A percentile compares a stretch with the other conserved stretches of the same genome.
Conservation (phyloP, 2,329 filamentous ascomycete species). For the Sporothrix humicola region DNA sequence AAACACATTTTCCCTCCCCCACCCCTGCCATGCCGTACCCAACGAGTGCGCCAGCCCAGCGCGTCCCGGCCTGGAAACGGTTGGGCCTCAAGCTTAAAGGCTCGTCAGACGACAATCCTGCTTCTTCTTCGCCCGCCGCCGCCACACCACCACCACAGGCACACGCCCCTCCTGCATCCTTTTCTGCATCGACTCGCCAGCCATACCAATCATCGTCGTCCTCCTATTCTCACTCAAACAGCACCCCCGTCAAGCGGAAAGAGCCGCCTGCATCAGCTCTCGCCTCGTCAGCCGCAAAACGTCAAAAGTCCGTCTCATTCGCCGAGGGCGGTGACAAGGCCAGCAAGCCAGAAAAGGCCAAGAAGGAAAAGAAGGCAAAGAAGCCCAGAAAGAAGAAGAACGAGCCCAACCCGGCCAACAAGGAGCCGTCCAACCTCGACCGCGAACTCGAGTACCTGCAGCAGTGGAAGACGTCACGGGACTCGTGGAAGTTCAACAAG, state of each 20-base stretch:
- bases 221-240: conserved; percentile 43
- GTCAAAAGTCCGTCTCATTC: conserved; percentile 58
- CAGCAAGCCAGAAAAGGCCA: conserved; percentile 31
- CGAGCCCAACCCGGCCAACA: conserved; percentile 42
- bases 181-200: conserved; percentile 15
- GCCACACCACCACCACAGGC: not conserved
- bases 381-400: conserved; percentile 45
- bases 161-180: conserved; percentile 2
- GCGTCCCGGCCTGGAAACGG: conserved; percentile 65
- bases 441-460: conserved; percentile 77
- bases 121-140: conserved; percentile 41
- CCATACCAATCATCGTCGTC: conserved; percentile 54
- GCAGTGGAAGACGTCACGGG: conserved; percentile 72
- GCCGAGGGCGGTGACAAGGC: conserved; percentile 51
- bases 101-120: conserved; percentile 46
- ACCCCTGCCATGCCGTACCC: conserved; percentile 48
- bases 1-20: not conserved
- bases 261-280: conserved; percentile 31
- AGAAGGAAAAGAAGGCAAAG: conserved; percentile 32
- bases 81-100: conserved; percentile 67
- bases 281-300: conserved; percentile 40
- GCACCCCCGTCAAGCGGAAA: conserved; percentile 37
- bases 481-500: conserved; percentile 95
- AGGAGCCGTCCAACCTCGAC: conserved; percentile 55
- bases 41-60: conserved; percentile 52